Evolutionary conservation across 495 filamentous ascomycete species (phyloP), one percentile per base, ranked within the genome.

Genomic region (Neurospora cerealis): DNA sequence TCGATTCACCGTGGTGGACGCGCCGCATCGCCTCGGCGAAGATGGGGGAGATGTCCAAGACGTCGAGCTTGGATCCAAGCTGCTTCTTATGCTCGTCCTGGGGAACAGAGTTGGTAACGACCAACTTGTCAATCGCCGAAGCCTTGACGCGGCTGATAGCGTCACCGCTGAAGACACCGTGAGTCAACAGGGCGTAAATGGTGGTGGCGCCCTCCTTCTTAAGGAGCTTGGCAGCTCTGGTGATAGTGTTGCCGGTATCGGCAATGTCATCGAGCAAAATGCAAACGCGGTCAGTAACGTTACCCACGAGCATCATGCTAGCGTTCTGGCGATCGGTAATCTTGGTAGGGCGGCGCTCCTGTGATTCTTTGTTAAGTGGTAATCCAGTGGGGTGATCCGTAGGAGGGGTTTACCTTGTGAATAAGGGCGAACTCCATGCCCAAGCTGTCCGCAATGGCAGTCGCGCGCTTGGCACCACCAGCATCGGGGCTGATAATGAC

Each of bases 381-480:
- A 70, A 44, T 62, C 46, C 48, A 69, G 71, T 44, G 66, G 28
- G 72, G 37, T 39, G 69, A 66, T 74, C 48, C 60, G 41, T 75
- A 76, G 71, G 76, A 79, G 77, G 83, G 75, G 78, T 77, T 86
- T 86, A 97, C 95, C 91, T 98, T 99, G 86, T 99, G 96, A 78
- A 99, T 99, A 73, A 99, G 87, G 36, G 96, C 96, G 82, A 99
- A 99, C 62, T 93, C 91, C 85, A 97, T 92, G 75, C 93, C 93
- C 77, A 99, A 89, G 69, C 90, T 89, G 80, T 99, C 96, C 13
- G 96, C 96, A 82, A 99, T 97, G 39, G 94, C 93, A 11, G 96
- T 98, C 9, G 96, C 96, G 69, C 96, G 87, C 86, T 99, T 99
- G n/a, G 96, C 96, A 71, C 96, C 96, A 73, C 96, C 96, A n/a